Percentiles rank a stretch among this genome's conserved stretches.
Conservation (phyloP, 2,329 filamentous ascomycete genomes). For the Aspergillus sp. region DNA sequence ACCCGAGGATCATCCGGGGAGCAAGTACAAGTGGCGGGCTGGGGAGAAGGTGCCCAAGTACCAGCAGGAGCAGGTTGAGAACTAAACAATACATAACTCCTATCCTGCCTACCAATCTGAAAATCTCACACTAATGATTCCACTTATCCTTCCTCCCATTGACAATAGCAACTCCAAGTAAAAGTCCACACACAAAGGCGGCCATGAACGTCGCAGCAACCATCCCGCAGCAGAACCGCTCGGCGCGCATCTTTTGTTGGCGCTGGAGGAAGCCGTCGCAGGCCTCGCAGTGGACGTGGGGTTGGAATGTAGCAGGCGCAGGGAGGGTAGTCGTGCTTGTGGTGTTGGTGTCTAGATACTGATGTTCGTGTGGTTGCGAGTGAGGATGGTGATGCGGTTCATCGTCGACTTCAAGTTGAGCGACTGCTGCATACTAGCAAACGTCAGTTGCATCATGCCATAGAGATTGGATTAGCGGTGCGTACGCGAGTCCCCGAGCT, state of each 20-base stretch:
- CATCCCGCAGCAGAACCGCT: not conserved
- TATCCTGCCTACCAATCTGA: not conserved
- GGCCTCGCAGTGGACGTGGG: conserved; percentile 10
- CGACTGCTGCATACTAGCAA: conserved; percentile 3
- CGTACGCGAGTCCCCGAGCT: not conserved
- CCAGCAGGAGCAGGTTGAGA: conserved; percentile 20
- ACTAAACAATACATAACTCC: not conserved
- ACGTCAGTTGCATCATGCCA: not conserved
- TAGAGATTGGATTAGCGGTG: not conserved
- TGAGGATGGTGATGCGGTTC: not conserved
- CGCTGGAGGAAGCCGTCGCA: conserved; percentile 12
- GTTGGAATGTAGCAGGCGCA: not conserved
- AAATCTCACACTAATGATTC: not conserved
- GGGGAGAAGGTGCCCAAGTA: conserved; percentile 41
- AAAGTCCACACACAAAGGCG: conserved; percentile 4
- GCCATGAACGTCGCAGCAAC: conserved; percentile 5
- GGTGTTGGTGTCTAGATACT: not conserved
- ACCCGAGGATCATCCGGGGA: conserved; percentile 41
- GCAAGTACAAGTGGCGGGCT: conserved; percentile 41
- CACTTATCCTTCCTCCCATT: not conserved
- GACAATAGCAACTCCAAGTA: conserved; percentile 1
- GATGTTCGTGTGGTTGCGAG: not conserved
- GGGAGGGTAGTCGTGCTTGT: not conserved
- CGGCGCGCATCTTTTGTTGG: not conserved
- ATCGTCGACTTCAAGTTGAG: conserved; percentile 1